Evolutionary conservation across 2,329 filamentous ascomycete genomes (phyloP).

Genomic region (Pestalotiopsis sp.): DNA sequence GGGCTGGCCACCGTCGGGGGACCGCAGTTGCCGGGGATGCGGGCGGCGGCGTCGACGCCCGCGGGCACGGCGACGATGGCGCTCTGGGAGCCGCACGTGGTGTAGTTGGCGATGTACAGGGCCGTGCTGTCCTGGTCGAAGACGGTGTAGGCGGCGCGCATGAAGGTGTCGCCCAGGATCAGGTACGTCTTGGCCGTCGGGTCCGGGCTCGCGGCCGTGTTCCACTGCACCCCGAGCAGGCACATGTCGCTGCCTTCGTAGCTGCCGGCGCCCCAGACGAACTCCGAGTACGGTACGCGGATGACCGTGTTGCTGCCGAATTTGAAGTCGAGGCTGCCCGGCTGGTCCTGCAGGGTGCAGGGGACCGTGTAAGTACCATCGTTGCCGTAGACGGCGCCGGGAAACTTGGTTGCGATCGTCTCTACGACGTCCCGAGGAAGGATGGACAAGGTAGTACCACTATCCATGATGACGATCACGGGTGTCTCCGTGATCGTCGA

Average conservation of each 20-base stretch:
- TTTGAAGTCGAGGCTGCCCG: conserved; percentile 50
- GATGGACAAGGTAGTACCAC: conserved; percentile 52
- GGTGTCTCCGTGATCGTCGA: conserved; percentile 29
- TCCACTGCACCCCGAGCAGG: conserved; percentile 23
- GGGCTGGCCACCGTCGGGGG: neutral
- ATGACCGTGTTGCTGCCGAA: conserved; percentile 41
- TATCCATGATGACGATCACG: conserved; percentile 51
- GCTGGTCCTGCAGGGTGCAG: conserved; percentile 39
- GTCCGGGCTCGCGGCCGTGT: conserved; percentile 18
- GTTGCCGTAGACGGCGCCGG: conserved; percentile 38
- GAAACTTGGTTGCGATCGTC: conserved; percentile 45
- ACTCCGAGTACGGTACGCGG: conserved; percentile 29
- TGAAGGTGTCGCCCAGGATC: conserved; percentile 34
- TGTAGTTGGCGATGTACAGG: conserved; percentile 32
- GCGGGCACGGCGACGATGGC: conserved; percentile 29
- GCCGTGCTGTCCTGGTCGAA: conserved; percentile 33
- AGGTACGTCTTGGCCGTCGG: conserved; percentile 25
- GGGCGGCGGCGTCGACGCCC: conserved; percentile 25
- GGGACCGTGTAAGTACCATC: conserved; percentile 47
- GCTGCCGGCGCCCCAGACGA: conserved; percentile 31
- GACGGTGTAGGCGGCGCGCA: conserved; percentile 32
- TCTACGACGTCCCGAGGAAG: conserved; percentile 46
- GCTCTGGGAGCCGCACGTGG: conserved; percentile 23
- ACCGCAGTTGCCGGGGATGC: conserved; percentile 26
- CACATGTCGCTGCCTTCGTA: conserved; percentile 18